Evolutionary conservation across 441 rosid genomes (phyloP), one percentile per base, ranked within the genome.

Genomic region (Erodium moschatum): DNA sequence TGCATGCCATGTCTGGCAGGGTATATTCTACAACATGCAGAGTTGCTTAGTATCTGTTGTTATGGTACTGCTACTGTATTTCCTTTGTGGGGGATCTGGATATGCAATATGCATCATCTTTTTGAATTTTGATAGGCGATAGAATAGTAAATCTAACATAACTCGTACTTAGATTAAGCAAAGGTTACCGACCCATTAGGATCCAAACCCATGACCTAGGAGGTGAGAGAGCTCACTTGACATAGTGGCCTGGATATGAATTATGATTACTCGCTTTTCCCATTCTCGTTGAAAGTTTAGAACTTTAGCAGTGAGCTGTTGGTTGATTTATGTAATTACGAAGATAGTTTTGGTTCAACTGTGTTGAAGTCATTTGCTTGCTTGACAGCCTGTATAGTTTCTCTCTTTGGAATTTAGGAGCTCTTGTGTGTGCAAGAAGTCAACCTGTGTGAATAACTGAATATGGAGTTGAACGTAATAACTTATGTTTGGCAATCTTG

Each of bases 261-360:
- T 46, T 46, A n/a, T 46, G 10, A n/a, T 12, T 46, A 46, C 52
- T 46, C 15, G 1, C 29, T 62, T 62, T 15, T 9, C 6, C 6
- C 66, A 56, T 29, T 20, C 20, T 38, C 0, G 31, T 33, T 20
- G 74, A 3, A 66, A 11, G 46, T 38, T 68, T 38, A 38, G 61
- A 64, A 15, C 11, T 48, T 48, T 35, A 35, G 40, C 40, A 29
- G 6, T 58, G 63, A 58, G 63, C 63, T 58, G 56, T 19, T 69
- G 65, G 66, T 52, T 40, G 44, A 5, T 18, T n/a, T 63, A 11
- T 58, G 15, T 58, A 3, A 10, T 58, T 19, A 2, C 7, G 29
- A 58, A 58, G 31, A 20, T 58, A 20, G 7, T 58, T 58, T 58
- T 58, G 29, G 15, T 21, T 20, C 29, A 20, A 58, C 27, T 52